Evolutionary conservation across 768 basidiomycete genomes (phyloP).

Genomic region (Piloderma croceum): DNA sequence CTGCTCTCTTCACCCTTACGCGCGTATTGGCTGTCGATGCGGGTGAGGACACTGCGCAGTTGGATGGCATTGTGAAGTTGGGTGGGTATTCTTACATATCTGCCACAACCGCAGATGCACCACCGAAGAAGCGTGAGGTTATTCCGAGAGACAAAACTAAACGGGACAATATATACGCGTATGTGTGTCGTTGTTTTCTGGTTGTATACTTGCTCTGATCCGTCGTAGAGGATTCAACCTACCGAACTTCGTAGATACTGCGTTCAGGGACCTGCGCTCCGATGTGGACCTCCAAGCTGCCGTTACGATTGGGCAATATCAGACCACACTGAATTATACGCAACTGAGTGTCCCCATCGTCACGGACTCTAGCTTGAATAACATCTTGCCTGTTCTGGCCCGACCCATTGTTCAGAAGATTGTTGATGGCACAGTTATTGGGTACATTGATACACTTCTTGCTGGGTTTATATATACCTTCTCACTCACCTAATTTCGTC

Average conservation of each 20-base stretch:
- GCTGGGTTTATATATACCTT: too few relatives aligned
- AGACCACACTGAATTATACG: slow-evolving; percentile 55
- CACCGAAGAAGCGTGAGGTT: slow-evolving; percentile 19
- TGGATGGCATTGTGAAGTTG: slow-evolving; percentile 60
- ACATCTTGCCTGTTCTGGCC: slow-evolving; percentile 65
- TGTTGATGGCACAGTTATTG: slow-evolving; percentile 50
- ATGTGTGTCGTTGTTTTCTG: slow-evolving; percentile 13
- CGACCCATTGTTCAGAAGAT: slow-evolving; percentile 72
- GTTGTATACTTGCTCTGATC: slow-evolving; percentile 2
- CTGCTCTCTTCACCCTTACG: slow-evolving; percentile 64
- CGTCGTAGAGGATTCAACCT: slow-evolving; percentile 52
- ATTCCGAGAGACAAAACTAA: too few relatives aligned
- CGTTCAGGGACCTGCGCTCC: slow-evolving; percentile 59
- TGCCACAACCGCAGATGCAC: slow-evolving; percentile 29
- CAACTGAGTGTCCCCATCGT: slow-evolving; percentile 50
- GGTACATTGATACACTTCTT: slow-evolving; percentile 29
- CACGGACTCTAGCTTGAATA: slow-evolving; percentile 56
- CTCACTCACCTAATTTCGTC: slow-evolving; percentile 1
- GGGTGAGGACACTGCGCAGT: slow-evolving; percentile 50
- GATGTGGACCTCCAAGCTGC: slow-evolving; percentile 53
- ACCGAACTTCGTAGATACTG: slow-evolving; percentile 54
- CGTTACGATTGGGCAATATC: slow-evolving; percentile 61
- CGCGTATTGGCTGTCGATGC: slow-evolving; percentile 62
- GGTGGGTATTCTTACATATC: slow-evolving; percentile 60
- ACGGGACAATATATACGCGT: slow-evolving; percentile 52